Evolutionary conservation across 768 basidiomycete genomes (phyloP).

Genomic region (Tulasnella sp.): DNA sequence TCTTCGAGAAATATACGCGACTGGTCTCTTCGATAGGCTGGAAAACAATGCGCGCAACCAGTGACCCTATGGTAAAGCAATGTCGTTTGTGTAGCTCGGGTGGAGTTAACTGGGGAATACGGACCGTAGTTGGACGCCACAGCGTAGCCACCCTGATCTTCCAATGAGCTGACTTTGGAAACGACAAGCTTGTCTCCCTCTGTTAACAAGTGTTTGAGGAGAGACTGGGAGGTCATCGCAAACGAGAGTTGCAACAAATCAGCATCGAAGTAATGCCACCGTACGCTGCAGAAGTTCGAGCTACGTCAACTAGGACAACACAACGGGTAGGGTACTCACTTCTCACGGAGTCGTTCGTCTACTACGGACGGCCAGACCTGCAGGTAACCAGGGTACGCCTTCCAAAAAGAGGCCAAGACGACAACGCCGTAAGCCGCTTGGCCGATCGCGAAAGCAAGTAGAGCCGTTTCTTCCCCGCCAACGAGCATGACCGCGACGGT

Average conservation of each 20-base stretch:
- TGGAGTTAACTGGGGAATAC: background rate
- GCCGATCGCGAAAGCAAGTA: constrained; percentile 78
- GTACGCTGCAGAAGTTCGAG: background rate
- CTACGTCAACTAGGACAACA: background rate
- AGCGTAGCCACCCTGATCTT: constrained; percentile 77
- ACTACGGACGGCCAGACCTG: constrained; percentile 28
- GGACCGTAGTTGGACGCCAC: constrained; percentile 90
- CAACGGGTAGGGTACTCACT: constrained; percentile 23
- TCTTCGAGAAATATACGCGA: constrained; percentile 76
- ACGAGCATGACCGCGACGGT: constrained; percentile 55
- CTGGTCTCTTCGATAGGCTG: constrained; percentile 93
- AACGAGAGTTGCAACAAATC: constrained; percentile 48
- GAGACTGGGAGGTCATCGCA: constrained; percentile 77
- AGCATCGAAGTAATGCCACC: constrained; percentile 32
- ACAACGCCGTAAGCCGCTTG: constrained; percentile 61
- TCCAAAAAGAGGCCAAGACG: constrained; percentile 45
- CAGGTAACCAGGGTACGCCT: constrained; percentile 30
- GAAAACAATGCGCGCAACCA: constrained; percentile 83
- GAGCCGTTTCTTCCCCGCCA: constrained; percentile 36
- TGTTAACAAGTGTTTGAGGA: constrained; percentile 89
- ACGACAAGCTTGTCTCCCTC: constrained; percentile 91
- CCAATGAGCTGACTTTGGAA: constrained; percentile 66
- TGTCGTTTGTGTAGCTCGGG: background rate
- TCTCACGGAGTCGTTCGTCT: constrained; percentile 20
- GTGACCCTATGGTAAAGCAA: constrained; percentile 47